A percentile compares a stretch with the other conserved stretches of the same genome.
Conservation (phyloP, 768 basidiomycete genomes). For the Hypholoma fasciculare region DNA sequence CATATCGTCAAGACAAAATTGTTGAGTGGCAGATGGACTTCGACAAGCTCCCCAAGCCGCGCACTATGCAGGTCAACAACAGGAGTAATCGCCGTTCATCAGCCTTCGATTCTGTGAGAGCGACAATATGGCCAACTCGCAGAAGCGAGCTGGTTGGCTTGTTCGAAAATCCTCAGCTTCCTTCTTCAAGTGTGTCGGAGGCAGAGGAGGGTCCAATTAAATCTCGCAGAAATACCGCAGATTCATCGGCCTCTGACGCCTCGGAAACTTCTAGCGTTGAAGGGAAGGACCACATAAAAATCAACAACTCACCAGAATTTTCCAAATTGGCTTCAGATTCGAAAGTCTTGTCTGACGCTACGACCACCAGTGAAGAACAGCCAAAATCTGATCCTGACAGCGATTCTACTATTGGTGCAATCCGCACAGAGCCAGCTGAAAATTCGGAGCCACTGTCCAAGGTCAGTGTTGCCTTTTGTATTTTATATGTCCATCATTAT, state of each 20-base stretch:
- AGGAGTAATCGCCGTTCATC: slow-evolving; percentile 55
- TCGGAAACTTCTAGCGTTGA: slow-evolving; percentile 50
- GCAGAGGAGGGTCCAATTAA: slow-evolving; percentile 61
- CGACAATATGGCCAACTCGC: slow-evolving; percentile 64
- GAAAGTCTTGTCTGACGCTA: slow-evolving; percentile 11
- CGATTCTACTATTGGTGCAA: slow-evolving; percentile 81
- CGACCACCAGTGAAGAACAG: slow-evolving; percentile 13
- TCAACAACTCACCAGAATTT: slow-evolving; percentile 10
- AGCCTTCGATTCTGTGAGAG: slow-evolving; percentile 67
- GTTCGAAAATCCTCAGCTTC: slow-evolving; percentile 53
- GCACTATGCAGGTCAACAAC: slow-evolving; percentile 48
- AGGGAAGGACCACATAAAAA: slow-evolving; percentile 5
- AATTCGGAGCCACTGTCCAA: slow-evolving; percentile 16
- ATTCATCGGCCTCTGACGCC: slow-evolving; percentile 71
- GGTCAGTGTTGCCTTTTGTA: slow-evolving; percentile 23
- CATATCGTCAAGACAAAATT: slow-evolving; percentile 88
- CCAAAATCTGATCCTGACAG: slow-evolving; percentile 69
- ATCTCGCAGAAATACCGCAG: slow-evolving; percentile 48
- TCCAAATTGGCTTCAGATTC: not conserved
- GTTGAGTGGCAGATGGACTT: slow-evolving; percentile 98
- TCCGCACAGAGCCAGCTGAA: slow-evolving; percentile 19
- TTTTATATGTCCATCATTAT: not conserved
- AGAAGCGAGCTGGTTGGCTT: slow-evolving; percentile 54
- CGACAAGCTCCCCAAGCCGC: slow-evolving; percentile 77
- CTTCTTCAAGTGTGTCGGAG: slow-evolving; percentile 72